Evolutionary conservation across 495 filamentous ascomycete species (phyloP).

Genomic region (Aspergillus egyptiacus): DNA sequence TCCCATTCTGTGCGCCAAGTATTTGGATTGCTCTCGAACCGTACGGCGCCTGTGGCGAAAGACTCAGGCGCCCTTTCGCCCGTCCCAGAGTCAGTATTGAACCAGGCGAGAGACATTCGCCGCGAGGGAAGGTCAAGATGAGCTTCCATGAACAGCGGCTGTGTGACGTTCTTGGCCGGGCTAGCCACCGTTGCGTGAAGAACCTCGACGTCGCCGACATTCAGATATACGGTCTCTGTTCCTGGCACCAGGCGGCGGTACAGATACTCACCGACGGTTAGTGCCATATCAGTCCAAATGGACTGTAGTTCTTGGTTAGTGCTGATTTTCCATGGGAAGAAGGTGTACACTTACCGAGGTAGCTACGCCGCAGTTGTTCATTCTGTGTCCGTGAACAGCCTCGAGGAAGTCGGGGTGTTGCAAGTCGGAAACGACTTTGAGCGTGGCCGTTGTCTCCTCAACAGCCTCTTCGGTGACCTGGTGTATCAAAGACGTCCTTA

Average conservation of each 20-base stretch:
- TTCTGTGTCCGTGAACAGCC: conserved; percentile 2
- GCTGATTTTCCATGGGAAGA: neutral
- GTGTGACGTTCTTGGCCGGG: conserved; percentile 9
- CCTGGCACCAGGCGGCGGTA: conserved; percentile 15
- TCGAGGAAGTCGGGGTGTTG: conserved; percentile 6
- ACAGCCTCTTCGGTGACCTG: conserved; percentile 17
- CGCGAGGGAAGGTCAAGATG: conserved; percentile 8
- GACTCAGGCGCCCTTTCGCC: conserved; percentile 8
- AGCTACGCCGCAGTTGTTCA: conserved; percentile 7
- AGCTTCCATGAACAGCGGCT: conserved; percentile 17
- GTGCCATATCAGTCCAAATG: conserved; percentile 25
- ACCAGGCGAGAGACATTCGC: conserved; percentile 14
- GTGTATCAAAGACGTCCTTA: conserved; percentile 19
- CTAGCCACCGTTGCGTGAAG: conserved; percentile 28
- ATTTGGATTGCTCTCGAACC: conserved; percentile 10
- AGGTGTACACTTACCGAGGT: neutral
- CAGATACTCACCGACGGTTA: conserved; percentile 26
- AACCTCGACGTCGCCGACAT: conserved; percentile 29
- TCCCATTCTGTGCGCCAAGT: conserved; percentile 25
- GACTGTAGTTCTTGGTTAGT: neutral
- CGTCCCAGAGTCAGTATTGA: conserved; percentile 6
- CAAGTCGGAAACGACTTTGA: neutral
- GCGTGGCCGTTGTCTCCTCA: neutral
- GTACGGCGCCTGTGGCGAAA: conserved; percentile 23
- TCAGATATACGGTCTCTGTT: conserved; percentile 15